A percentile compares a stretch with the other conserved stretches of the same genome.
Conservation (phyloP, 2,329 filamentous ascomycete genomes). For the Hypoxylon sp. region DNA sequence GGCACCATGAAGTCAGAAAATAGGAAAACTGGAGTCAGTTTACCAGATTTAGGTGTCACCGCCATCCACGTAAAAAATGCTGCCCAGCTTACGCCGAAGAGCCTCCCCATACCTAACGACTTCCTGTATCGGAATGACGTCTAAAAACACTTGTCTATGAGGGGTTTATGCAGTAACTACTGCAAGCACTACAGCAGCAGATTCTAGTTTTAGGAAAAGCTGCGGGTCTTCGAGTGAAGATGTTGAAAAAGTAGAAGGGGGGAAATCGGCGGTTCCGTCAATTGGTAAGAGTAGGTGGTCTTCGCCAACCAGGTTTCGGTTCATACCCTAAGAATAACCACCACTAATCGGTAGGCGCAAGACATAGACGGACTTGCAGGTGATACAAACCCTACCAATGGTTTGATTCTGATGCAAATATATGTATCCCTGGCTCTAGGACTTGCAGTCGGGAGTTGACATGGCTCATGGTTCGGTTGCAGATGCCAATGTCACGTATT, state of each 20-base stretch:
- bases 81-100: slow-evolving; percentile 35
- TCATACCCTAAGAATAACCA: slow-evolving; percentile 43
- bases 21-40: slow-evolving; percentile 34
- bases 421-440: slow-evolving; percentile 14
- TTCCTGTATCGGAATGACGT: slow-evolving; percentile 25
- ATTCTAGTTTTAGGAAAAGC: slow-evolving; percentile 23
- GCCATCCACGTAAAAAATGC: slow-evolving; percentile 35
- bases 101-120: slow-evolving; percentile 26
- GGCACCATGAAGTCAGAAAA: slow-evolving; percentile 24
- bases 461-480: slow-evolving; percentile 16
- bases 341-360: slow-evolving; percentile 34
- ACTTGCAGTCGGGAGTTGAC: slow-evolving; percentile 26
- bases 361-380: slow-evolving; percentile 35
- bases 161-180: slow-evolving; percentile 35
- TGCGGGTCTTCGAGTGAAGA: slow-evolving; percentile 27
- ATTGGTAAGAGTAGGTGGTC: slow-evolving; percentile 21
- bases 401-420: slow-evolving; percentile 25
- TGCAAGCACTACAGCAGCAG: slow-evolving; percentile 26
- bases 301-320: slow-evolving; percentile 29
- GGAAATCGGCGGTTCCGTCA: background rate
- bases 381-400: slow-evolving; percentile 34
- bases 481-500: slow-evolving; percentile 17
- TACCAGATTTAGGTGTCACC: slow-evolving; percentile 27
- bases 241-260: background rate
- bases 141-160: slow-evolving; percentile 27